Conservation (phyloP, 768 basidiomycete species). For the Pisolithus orientalis region DNA sequence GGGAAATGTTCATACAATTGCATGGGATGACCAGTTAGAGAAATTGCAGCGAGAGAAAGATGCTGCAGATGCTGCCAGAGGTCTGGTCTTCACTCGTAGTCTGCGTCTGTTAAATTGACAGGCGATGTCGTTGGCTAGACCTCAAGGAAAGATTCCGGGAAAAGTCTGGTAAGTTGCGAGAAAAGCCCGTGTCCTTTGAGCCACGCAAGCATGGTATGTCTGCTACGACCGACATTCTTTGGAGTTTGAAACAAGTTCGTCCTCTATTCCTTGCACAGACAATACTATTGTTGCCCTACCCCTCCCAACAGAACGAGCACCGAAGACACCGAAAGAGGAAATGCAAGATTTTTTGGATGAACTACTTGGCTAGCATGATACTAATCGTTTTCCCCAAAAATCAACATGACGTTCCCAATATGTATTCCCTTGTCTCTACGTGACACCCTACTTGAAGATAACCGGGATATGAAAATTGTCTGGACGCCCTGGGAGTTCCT, state of each 20-base stretch:
- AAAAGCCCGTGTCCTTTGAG: constrained; percentile 29
- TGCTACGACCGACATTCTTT: not conserved
- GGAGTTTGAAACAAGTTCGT: not conserved
- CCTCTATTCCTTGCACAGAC: constrained; percentile 17
- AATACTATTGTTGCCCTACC: constrained; percentile 41
- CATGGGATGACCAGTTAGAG: constrained; percentile 65
- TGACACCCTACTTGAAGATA: no score
- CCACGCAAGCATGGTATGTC: constrained; percentile 34
- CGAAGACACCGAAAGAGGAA: constrained; percentile 41
- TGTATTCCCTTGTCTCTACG: no score
- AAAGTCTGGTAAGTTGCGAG: constrained; percentile 43
- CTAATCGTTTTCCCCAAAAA: no score
- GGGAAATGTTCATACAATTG: constrained; percentile 56
- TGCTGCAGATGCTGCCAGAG: constrained; percentile 69
- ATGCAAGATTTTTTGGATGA: constrained; percentile 75
- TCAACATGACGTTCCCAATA: no score
- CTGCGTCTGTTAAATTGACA: not conserved
- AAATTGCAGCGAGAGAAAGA: constrained; percentile 63
- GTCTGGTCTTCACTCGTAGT: constrained; percentile 31
- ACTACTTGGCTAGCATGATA: constrained; percentile 35
- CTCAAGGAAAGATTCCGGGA: constrained; percentile 53
- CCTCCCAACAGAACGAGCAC: constrained; percentile 33
- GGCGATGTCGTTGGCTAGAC: constrained; percentile 31
- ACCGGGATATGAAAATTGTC: no score
- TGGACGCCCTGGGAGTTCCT: no score